A percentile compares a stretch with the other conserved stretches of the same genome.
phyloP scores from a whole-genome alignment of 129 eudicot species.

The Sambucus nigra region DNA sequence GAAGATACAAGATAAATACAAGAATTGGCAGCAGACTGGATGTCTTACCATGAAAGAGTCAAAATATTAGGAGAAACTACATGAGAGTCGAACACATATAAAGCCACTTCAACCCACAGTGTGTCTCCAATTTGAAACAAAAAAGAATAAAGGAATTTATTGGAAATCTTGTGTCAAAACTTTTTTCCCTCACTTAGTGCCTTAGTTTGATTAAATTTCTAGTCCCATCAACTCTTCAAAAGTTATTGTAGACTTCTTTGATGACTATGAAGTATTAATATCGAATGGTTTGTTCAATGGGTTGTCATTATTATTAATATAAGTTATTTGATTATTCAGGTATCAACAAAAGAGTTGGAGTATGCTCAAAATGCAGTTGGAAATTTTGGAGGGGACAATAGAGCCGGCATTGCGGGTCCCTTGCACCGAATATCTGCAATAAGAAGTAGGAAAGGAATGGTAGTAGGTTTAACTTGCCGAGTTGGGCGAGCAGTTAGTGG shows the following conservation, averaged over 20 bases:
- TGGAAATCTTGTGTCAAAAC: too few species aligned
- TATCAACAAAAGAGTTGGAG: slow-evolving; percentile 55
- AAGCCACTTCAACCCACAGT: too few species aligned
- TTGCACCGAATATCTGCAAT: slow-evolving; percentile 84
- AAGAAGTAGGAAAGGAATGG: slow-evolving; percentile 46
- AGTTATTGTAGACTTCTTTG: too few species aligned
- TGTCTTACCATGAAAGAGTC: too few species aligned
- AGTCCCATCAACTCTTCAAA: neutral
- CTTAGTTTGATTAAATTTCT: neutral
- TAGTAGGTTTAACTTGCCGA: slow-evolving; percentile 72
- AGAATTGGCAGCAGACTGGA: too few species aligned
- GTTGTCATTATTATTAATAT: neutral
- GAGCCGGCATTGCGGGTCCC: slow-evolving; percentile 75
- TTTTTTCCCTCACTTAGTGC: neutral
- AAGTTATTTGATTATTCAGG: slow-evolving; percentile 24
- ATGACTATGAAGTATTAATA: too few species aligned
- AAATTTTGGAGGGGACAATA: slow-evolving; percentile 64
- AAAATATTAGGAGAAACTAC: too few species aligned
- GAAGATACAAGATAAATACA: too few species aligned
- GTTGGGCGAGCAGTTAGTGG: slow-evolving; percentile 68
- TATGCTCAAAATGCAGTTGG: slow-evolving; percentile 69
- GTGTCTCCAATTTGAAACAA: too few species aligned
- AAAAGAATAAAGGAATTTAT: too few species aligned
- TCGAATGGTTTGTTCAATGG: too few species aligned
- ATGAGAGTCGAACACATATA: too few species aligned